Base-by-base conservation (phyloP, 306 rosid species). In the Trifolium subterraneum region DNA sequence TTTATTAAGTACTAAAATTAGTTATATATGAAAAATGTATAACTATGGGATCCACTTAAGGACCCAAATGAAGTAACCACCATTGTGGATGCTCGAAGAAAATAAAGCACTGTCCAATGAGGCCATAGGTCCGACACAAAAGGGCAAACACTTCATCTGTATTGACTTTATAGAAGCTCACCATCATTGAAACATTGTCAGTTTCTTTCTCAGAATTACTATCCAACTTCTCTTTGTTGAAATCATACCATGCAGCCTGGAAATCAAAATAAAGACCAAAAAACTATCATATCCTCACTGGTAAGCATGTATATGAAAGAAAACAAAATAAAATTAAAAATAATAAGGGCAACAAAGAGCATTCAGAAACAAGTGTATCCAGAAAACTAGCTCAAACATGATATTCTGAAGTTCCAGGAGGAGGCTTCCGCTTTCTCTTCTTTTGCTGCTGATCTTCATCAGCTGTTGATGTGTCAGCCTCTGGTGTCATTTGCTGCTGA, bases 401-500 rank as follows among this genome's bases (percentile, higher is more conserved):
- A 84, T 93, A 93, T 15, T 91, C 98, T 61, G 97, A 93, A 82
- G 96, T 93, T 66, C 97, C 97, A 62, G 52, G 86, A 59, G 97
- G 96, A 80, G 87, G 87, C 58, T 73, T 35, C 79, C 78, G 85
- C 85, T 68, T 90, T 66, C 72, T 86, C 31, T 19, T 75, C 87
- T 48, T 88, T 85, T 85, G 80, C 45, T 9, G 3, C 11, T 39
- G 14, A 39, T 10, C 45, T 39, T 39, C 45, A 39, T 39, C 45
- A 10, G 45, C 45, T 3, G 10, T 39, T 9, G 45, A 2, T 2
- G 13, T 9, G 3, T 10, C 45, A 39, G 13, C 45, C 45, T 39
- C 45, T 9, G 10, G 10, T 39, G 45, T 83, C 85, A 85, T 88
- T 85, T 85, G 80, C 45, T 9, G 3, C 11, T 39, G 14, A 39